phyloP scores from a whole-genome alignment of 73 alveolate genomes.

The Tetrahymena malaccensis region DNA sequence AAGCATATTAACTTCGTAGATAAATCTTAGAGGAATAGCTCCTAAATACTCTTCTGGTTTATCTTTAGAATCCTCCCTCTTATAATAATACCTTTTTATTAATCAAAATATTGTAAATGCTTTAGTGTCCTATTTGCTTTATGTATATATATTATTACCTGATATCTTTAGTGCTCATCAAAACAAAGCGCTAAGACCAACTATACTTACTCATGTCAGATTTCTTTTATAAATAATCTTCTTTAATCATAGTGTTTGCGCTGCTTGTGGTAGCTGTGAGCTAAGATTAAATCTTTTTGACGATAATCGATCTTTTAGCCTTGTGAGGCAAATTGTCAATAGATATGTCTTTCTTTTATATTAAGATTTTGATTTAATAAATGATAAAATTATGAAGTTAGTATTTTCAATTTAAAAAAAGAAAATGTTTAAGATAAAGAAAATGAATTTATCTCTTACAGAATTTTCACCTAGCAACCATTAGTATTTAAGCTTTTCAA shows the following conservation, averaged over 20 bases:
- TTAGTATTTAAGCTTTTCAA: conserved; percentile 10
- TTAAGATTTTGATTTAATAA: neutral
- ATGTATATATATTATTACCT: neutral
- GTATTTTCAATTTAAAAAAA: too few relatives aligned
- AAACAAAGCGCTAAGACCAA: conserved; percentile 1
- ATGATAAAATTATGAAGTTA: too few relatives aligned
- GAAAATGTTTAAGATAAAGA: too few relatives aligned
- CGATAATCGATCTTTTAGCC: conserved; percentile 29
- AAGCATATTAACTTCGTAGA: neutral
- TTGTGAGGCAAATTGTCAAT: neutral
- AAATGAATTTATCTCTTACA: neutral
- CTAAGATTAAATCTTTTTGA: conserved; percentile 1
- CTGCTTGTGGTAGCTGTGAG: neutral
- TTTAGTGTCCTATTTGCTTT: neutral
- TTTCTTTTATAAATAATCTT: conserved; percentile 16
- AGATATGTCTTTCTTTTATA: neutral
- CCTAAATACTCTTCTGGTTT: neutral
- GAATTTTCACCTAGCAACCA: conserved; percentile 22
- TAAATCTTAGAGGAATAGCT: neutral
- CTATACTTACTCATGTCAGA: conserved; percentile 21
- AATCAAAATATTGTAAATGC: neutral
- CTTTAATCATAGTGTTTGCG: neutral
- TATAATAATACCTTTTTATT: neutral
- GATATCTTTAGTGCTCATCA: conserved; percentile 13
- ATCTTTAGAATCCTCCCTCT: neutral